A percentile compares a stretch with the other conserved stretches of the same genome.
phyloP scores from a whole-genome alignment of 129 eudicot species.

The Centella asiatica region DNA sequence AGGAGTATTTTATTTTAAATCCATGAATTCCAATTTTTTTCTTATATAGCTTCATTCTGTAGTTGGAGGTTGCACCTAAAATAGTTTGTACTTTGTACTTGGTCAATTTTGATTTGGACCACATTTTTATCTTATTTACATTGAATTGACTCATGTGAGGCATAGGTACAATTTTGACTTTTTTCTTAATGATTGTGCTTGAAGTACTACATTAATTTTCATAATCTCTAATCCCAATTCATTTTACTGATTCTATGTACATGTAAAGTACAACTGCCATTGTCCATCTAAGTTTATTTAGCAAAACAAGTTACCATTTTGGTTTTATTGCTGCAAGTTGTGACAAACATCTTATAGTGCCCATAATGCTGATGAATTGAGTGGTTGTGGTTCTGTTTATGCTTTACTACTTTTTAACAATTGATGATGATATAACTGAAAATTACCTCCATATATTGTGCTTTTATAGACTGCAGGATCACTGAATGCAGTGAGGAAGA shows the following conservation, averaged over 20 bases:
- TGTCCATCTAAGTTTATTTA: neutral
- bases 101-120: no score
- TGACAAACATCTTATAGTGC: neutral
- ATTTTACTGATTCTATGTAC: neutral
- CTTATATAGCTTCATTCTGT: no score
- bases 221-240: constrained; percentile 6
- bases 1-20: no score
- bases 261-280: neutral
- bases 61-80: no score
- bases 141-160: no score
- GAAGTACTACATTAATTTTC: neutral
- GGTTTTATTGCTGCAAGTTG: neutral
- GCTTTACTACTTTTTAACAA: neutral
- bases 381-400: constrained; percentile 6
- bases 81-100: no score
- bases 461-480: constrained; percentile 14
- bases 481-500: constrained; percentile 22
- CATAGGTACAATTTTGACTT: constrained; percentile 13
- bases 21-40: no score
- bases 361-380: constrained; percentile 3
- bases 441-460: constrained; percentile 12
- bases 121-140: no score
- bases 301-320: neutral
- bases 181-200: neutral
- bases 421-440: constrained; percentile 12